Evolutionary conservation across 1,139 yeast genomes (phyloP), one percentile per base, ranked within the genome.

Genomic region (Hyphopichia wangnamkhiaoensis): DNA sequence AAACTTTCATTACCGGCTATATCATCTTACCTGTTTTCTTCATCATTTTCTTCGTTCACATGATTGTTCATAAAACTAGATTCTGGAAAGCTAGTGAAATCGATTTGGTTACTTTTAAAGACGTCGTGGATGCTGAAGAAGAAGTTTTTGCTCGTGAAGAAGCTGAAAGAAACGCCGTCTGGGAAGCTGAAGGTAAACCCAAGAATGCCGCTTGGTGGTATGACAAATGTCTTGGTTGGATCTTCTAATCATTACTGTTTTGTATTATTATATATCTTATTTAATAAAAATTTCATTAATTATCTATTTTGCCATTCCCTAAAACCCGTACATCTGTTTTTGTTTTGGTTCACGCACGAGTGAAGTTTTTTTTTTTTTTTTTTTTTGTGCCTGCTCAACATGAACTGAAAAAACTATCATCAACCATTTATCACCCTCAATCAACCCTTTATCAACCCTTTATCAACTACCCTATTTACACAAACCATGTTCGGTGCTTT

Each of bases 401-500:
- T n/a, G n/a, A n/a, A n/a, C n/a, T n/a, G n/a, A n/a, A n/a, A n/a
- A n/a, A n/a, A n/a, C n/a, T n/a, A n/a, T n/a, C n/a, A n/a, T n/a
- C n/a, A n/a, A n/a, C n/a, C n/a, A n/a, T n/a, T n/a, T n/a, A n/a
- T n/a, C n/a, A n/a, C n/a, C n/a, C n/a, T n/a, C n/a, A n/a, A n/a
- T n/a, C n/a, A n/a, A n/a, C n/a, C n/a, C n/a, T n/a, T n/a, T n/a
- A n/a, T n/a, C n/a, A n/a, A n/a, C n/a, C n/a, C 17, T 14, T 14
- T 14, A 5, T 15, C 6, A 28, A 14, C 8, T 13, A 14, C 18
- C 16, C 12, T 12, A 19, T 30, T 10, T 12, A 27, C 31, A 20
- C 18, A 25, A 32, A 44, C 31, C 35, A 87, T 88, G 96, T 81
- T 88, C 56, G 96, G 96, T 42, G 82, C 95, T 13, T 89, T 89